These are phyloP conservation scores for Sarcodon aspratus DNA, from an alignment of 768 basidiomycete species.

Conservation along the genomic window DNA sequence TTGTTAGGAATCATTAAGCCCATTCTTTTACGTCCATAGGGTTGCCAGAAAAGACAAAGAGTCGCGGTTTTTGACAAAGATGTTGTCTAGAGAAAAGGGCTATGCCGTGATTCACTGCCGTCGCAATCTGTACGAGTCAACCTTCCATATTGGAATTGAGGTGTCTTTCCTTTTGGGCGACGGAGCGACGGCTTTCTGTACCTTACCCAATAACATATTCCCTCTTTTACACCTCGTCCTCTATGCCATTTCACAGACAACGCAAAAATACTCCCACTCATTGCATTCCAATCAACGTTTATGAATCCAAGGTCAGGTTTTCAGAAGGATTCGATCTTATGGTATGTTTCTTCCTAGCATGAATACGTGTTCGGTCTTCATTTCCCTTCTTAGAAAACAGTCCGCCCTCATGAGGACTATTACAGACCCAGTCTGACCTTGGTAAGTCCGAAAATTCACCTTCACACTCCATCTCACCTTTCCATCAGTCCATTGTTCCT, in stretches of 20 bases:
- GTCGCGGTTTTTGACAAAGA: no score
- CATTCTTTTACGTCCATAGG: no score
- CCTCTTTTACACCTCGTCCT: not conserved
- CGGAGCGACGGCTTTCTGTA: not conserved
- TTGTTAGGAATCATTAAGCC: no score
- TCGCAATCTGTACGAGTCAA: no score
- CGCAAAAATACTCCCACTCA: not conserved
- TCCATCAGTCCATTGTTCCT: not conserved
- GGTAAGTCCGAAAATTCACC: not conserved
- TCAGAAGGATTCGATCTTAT: not conserved
- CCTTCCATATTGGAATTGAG: not conserved
- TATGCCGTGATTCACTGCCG: no score
- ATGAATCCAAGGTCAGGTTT: not conserved
- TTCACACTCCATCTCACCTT: not conserved
- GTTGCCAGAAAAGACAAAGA: no score
- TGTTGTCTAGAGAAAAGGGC: no score
- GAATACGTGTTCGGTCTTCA: not conserved
- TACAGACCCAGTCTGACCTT: not conserved
- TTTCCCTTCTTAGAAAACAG: not conserved
- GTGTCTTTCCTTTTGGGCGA: not conserved
- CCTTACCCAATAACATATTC: not conserved
- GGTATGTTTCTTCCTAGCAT: not conserved
- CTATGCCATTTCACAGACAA: not conserved
- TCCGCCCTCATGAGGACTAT: not conserved
- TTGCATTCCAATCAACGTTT: not conserved